Percentiles rank a stretch among this genome's conserved stretches.
These are phyloP conservation scores for Acacia concinna DNA, from an alignment of 331 rosid species.

Conservation along the genomic window DNA sequence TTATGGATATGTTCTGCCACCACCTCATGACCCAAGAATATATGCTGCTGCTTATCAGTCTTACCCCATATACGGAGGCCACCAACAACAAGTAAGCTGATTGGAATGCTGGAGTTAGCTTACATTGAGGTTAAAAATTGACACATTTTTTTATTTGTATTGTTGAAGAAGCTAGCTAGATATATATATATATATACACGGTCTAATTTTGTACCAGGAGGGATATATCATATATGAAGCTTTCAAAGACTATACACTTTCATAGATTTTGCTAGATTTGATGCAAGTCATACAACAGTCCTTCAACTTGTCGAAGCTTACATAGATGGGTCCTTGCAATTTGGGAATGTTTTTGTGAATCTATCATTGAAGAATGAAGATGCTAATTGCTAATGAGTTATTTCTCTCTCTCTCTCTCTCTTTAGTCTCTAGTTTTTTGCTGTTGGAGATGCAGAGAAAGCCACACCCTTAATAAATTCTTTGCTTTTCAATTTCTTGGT, in stretches of 20 bases:
- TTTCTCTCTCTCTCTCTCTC: too few relatives aligned
- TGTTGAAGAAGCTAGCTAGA: conserved; percentile 13
- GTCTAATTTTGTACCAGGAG: conserved; percentile 17
- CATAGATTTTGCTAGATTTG: conserved; percentile 23
- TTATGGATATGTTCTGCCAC: conserved; percentile 76
- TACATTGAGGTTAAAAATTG: too few relatives aligned
- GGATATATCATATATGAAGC: neutral
- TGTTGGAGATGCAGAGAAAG: too few relatives aligned
- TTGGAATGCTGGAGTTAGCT: conserved; percentile 38
- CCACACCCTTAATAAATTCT: too few relatives aligned
- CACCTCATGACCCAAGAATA: conserved; percentile 79
- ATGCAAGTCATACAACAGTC: conserved; percentile 25
- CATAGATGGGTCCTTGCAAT: too few relatives aligned
- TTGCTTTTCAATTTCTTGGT: too few relatives aligned
- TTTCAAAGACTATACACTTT: conserved; percentile 19
- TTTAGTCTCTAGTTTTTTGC: too few relatives aligned
- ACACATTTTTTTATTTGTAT: conserved; percentile 13
- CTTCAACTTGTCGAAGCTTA: neutral
- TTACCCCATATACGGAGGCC: conserved; percentile 81
- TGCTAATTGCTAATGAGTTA: too few relatives aligned
- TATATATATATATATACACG: neutral
- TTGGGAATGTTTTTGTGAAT: too few relatives aligned
- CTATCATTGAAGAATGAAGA: too few relatives aligned
- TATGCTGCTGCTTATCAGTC: conserved; percentile 83
- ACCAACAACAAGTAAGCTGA: conserved; percentile 96